A percentile compares a stretch with the other conserved stretches of the same genome.
Conservation (phyloP, 306 rosid genomes). For the Quercus cerris region DNA sequence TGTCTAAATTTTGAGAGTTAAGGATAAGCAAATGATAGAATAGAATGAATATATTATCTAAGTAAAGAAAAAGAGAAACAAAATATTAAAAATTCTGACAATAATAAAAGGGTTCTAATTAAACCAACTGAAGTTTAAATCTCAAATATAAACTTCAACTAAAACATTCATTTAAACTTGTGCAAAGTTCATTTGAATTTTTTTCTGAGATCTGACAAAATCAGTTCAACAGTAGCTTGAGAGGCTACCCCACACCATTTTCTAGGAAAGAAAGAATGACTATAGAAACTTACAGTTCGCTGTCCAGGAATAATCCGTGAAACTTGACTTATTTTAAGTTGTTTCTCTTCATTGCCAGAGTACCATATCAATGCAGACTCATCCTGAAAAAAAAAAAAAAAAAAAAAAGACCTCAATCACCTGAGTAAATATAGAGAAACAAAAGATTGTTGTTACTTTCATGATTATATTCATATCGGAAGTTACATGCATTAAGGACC, state of each 20-base stretch:
- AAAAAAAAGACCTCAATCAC: background rate
- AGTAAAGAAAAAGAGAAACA: background rate
- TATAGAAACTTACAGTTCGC: slow-evolving; percentile 79
- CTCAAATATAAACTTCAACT: slow-evolving; percentile 1
- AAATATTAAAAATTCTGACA: slow-evolving; percentile 5
- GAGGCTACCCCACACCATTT: slow-evolving; percentile 11
- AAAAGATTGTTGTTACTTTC: slow-evolving; percentile 2
- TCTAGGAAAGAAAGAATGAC: background rate
- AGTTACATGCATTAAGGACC: background rate
- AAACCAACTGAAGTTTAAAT: background rate
- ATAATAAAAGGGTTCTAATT: slow-evolving; percentile 2
- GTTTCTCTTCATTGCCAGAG: slow-evolving; percentile 87
- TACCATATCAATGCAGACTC: slow-evolving; percentile 87
- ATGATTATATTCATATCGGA: slow-evolving; percentile 5
- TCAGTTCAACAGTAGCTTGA: slow-evolving; percentile 16
- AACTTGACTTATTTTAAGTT: slow-evolving; percentile 68
- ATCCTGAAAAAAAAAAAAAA: slow-evolving; percentile 51
- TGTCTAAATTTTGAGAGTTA: slow-evolving; percentile 19
- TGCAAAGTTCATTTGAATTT: slow-evolving; percentile 9
- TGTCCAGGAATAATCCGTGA: slow-evolving; percentile 93
- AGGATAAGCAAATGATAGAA: slow-evolving; percentile 13
- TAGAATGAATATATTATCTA: background rate
- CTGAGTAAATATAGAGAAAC: slow-evolving; percentile 25
- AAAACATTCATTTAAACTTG: slow-evolving; percentile 8
- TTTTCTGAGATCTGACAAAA: slow-evolving; percentile 6